Evolutionary conservation across 2,329 filamentous ascomycete species (phyloP).

Genomic region (Capronia americana): DNA sequence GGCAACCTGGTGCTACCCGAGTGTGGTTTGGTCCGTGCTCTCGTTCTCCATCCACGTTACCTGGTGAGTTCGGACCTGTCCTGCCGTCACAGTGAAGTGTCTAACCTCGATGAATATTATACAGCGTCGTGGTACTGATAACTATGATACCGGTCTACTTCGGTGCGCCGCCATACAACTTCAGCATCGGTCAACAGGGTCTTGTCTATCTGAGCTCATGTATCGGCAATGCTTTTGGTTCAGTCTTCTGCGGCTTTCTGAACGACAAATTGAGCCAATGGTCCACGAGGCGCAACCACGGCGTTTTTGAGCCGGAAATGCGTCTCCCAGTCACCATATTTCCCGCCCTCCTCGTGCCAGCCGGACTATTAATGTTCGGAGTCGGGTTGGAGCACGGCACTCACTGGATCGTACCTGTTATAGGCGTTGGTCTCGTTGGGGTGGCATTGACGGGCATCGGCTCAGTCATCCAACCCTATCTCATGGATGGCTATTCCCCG

Average conservation of each 20-base stretch:
- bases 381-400: not conserved
- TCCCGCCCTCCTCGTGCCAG: constrained; percentile 9
- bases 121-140: constrained; percentile 6
- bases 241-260: constrained; percentile 57
- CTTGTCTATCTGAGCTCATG: constrained; percentile 59
- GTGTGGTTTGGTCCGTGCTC: constrained; percentile 15
- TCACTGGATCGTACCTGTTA: constrained; percentile 10
- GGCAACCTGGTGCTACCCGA: constrained; percentile 13
- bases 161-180: constrained; percentile 39
- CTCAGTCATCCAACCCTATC: constrained; percentile 2
- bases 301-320: constrained; percentile 66
- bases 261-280: constrained; percentile 45
- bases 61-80: not conserved
- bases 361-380: constrained; percentile 7
- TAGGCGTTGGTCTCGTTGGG: not conserved
- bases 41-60: constrained; percentile 21
- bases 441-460: constrained; percentile 4
- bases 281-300: constrained; percentile 59
- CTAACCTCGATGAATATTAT: not conserved
- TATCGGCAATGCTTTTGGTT: constrained; percentile 57
- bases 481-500: constrained; percentile 8
- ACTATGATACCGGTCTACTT: constrained; percentile 12
- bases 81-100: too few species aligned
- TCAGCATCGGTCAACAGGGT: constrained; percentile 49
- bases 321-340: constrained; percentile 56